Evolutionary conservation across 2,329 filamentous ascomycete species (phyloP).

Genomic region (Davidsoniella eucalypti): DNA sequence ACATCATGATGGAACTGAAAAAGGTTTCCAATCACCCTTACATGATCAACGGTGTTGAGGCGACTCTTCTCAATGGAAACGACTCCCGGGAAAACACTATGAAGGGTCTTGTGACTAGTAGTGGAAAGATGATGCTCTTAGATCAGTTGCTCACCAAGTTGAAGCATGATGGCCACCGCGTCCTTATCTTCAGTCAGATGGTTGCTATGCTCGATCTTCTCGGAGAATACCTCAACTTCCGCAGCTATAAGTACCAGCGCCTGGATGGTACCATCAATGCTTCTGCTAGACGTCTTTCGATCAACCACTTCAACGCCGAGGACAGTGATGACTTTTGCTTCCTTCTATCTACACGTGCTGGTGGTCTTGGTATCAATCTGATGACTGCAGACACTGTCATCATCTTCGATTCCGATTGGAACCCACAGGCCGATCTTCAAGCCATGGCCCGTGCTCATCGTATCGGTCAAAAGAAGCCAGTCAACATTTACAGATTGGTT

Average conservation of each 20-base stretch:
- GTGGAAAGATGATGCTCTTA: slow-evolving; percentile 98
- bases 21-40: slow-evolving; percentile 98
- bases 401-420: slow-evolving; percentile 98
- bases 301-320: slow-evolving; percentile 97
- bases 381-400: slow-evolving; percentile 98
- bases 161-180: slow-evolving; percentile 83
- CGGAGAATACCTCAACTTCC: slow-evolving; percentile 79
- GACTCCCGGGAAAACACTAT: slow-evolving; percentile 75
- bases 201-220: slow-evolving; percentile 96
- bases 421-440: slow-evolving; percentile 92
- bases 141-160: slow-evolving; percentile 90
- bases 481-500: slow-evolving; percentile 90
- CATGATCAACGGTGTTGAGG: slow-evolving; percentile 90
- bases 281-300: slow-evolving; percentile 74
- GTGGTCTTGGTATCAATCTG: slow-evolving; percentile 94
- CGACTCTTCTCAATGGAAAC: slow-evolving; percentile 68
- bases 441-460: slow-evolving; percentile 97
- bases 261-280: slow-evolving; percentile 91
- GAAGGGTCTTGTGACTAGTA: slow-evolving; percentile 86
- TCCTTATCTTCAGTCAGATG: slow-evolving; percentile 98
- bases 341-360: slow-evolving; percentile 81
- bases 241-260: slow-evolving; percentile 89
- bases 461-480: slow-evolving; percentile 89
- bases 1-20: slow-evolving; percentile 99
- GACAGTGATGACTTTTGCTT: slow-evolving; percentile 95